Conservation (phyloP, 2,329 filamentous ascomycete genomes). For the Apiospora arundinis region DNA sequence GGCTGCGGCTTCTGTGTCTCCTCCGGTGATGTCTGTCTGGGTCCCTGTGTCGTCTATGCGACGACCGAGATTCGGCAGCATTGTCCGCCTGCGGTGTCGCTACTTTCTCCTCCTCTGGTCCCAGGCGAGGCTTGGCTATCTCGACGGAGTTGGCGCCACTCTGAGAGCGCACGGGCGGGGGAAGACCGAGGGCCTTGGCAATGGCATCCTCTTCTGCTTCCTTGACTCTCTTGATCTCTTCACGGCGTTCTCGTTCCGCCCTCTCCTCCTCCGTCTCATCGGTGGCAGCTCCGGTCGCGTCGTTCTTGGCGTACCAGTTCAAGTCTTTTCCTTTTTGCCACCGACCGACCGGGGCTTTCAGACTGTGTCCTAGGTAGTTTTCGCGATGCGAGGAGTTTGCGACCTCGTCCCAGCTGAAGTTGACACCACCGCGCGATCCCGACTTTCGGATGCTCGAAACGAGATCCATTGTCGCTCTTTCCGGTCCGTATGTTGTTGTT, state of each 20-base stretch:
- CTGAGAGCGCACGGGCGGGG: constrained; percentile 65
- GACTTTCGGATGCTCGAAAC: constrained; percentile 89
- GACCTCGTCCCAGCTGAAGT: constrained; percentile 98
- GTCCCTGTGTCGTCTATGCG: constrained; percentile 36
- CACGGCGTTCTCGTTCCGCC: constrained; percentile 67
- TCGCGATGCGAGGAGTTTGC: constrained; percentile 86
- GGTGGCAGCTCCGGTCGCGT: constrained; percentile 52
- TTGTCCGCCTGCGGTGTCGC: constrained; percentile 28
- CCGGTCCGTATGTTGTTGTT: background rate
- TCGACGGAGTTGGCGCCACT: constrained; percentile 74
- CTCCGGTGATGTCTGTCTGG: constrained; percentile 42
- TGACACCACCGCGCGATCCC: constrained; percentile 89
- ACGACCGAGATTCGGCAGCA: constrained; percentile 25
- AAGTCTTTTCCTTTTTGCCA: constrained; percentile 83
- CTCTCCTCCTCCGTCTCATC: constrained; percentile 66
- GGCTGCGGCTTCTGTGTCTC: constrained; percentile 32
- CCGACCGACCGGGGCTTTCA: constrained; percentile 90
- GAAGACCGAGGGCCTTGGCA: constrained; percentile 80
- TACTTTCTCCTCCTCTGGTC: constrained; percentile 31
- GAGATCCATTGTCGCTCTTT: constrained; percentile 74
- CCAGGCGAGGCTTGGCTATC: constrained; percentile 49
- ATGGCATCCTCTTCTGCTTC: constrained; percentile 94
- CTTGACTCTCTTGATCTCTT: constrained; percentile 83
- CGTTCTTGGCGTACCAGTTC: constrained; percentile 67
- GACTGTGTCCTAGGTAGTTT: constrained; percentile 85